Conservation (phyloP, 495 filamentous ascomycete genomes). For the Letharia lupina region DNA sequence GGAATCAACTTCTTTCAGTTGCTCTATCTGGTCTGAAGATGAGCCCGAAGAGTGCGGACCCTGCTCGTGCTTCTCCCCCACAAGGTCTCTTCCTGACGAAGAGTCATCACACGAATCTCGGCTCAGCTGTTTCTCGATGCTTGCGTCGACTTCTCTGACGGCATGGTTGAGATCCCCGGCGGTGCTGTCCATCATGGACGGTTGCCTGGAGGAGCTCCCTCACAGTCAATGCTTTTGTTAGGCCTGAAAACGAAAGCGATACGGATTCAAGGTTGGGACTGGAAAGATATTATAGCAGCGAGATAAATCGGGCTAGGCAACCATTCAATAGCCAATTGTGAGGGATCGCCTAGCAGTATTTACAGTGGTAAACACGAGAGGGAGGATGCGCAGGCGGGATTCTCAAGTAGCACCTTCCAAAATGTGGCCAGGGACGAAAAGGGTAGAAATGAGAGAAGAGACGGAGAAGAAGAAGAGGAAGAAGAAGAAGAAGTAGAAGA, state of each 20-base stretch:
- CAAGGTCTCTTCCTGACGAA: neutral
- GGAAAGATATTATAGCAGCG: neutral
- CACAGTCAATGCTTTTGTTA: neutral
- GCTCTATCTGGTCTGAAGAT: slow-evolving; percentile 21
- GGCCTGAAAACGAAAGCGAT: neutral
- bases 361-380: neutral
- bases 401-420: neutral
- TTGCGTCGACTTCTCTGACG: slow-evolving; percentile 16
- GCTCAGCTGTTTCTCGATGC: slow-evolving; percentile 17
- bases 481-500: neutral
- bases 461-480: neutral
- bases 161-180: slow-evolving; percentile 23
- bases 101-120: slow-evolving; percentile 1
- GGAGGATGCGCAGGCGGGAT: too few species aligned
- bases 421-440: neutral
- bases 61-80: slow-evolving; percentile 20
- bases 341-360: neutral
- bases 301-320: neutral
- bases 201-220: neutral
- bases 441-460: neutral
- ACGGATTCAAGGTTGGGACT: neutral
- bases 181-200: slow-evolving; percentile 23
- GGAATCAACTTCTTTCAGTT: slow-evolving; percentile 24
- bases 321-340: neutral
- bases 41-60: slow-evolving; percentile 15